phyloP scores from a whole-genome alignment of 768 basidiomycete species.

The Pleurotus citrinopileatus region DNA sequence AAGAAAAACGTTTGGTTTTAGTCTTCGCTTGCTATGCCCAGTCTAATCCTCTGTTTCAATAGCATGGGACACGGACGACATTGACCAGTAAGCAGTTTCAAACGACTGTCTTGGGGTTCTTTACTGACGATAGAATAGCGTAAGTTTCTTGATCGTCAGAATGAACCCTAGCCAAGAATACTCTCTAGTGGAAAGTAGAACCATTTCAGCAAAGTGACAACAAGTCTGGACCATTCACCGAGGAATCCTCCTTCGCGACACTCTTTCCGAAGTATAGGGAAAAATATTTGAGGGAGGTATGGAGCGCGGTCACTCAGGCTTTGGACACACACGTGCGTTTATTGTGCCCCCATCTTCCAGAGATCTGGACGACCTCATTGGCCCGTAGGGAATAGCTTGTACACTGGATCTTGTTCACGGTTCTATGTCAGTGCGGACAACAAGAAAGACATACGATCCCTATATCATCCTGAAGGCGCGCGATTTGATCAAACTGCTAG shows the following conservation, averaged over 20 bases:
- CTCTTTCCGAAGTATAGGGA: slow-evolving; percentile 98
- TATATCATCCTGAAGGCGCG: slow-evolving; percentile 95
- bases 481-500: slow-evolving; percentile 92
- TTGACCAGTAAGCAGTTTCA: slow-evolving; percentile 84
- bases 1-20: slow-evolving; percentile 83
- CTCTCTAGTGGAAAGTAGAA: slow-evolving; percentile 81
- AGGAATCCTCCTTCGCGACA: slow-evolving; percentile 97
- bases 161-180: neutral
- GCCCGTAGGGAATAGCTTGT: slow-evolving; percentile 82
- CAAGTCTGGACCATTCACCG: slow-evolving; percentile 79
- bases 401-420: slow-evolving; percentile 95
- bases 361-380: neutral
- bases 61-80: slow-evolving; percentile 99
- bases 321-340: slow-evolving; percentile 72
- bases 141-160: slow-evolving; percentile 26
- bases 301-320: slow-evolving; percentile 86
- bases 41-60: slow-evolving; percentile 16
- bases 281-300: slow-evolving; percentile 92
- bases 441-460: slow-evolving; percentile 95
- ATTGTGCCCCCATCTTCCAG: neutral
- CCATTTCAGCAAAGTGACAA: slow-evolving; percentile 74
- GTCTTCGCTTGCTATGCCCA: neutral
- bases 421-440: slow-evolving; percentile 96
- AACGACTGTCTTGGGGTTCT: slow-evolving; percentile 4
- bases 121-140: slow-evolving; percentile 29